Evolutionary conservation across 2,329 filamentous ascomycete species (phyloP), one percentile per base, ranked within the genome.

Genomic region (Rasamsonia emersonii): DNA sequence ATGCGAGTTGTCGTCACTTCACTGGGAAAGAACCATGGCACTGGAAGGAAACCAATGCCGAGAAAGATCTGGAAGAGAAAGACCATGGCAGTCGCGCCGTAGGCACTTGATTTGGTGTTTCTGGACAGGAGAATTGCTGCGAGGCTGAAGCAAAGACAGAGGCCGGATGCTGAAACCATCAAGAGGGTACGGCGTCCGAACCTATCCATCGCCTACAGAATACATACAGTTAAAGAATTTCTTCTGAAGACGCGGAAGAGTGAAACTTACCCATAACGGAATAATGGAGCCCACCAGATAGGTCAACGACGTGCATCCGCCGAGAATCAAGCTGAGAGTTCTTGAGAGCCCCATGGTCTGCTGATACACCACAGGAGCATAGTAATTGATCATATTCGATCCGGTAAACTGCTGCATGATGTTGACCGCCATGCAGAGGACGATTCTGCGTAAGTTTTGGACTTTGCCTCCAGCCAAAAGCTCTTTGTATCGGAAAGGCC

Each of bases 271-370:
- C 28, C 58, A 54, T 3, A 65, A 45, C 0, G 64, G 61, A 32
- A 65, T 63, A 2, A 54, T 47, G 0, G 56, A 61, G 5, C 59
- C 61, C 9, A 60, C 50, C 6, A 65, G 44, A 33, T 62, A 67
- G 0, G 54, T 59, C 28, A 53, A 51, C 14, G 55, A 55, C 18
- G 53, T 58, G 31, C 51, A 59, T 3, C 71, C 71, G 14, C 68
- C 70, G 1, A 75, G 53, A 4, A 75, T 61, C 23, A 75, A 51
- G 18, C 70, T 67, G 19, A 74, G 50, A n/a, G 70, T 61, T 2
- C 65, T 59, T 9, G 50, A 49, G 3, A 67, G 38, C 2, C 50
- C 41, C 53, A 66, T 62, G 7, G 51, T 55, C 1, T 54, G 40
- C 25, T 62, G 45, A 28, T 60, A 61, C 13, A 67, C 54, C 1